Base-by-base conservation (phyloP, 768 basidiomycete genomes). In the Auriscalpium vulgare region DNA sequence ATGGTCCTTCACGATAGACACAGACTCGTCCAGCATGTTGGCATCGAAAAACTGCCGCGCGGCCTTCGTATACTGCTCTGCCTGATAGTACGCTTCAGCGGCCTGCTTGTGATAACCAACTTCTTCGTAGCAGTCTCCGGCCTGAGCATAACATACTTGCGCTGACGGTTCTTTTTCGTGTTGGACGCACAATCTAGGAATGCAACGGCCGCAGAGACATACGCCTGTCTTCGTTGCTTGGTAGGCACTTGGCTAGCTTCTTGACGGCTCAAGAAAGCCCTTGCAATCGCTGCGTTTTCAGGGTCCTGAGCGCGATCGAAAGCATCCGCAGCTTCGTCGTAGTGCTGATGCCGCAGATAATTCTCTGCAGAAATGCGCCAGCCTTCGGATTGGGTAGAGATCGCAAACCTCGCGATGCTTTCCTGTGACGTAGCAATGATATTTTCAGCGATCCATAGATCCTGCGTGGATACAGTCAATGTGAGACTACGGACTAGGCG, bases 21-120 rank as follows among this genome's bases (percentile, higher is more conserved):
- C 68, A 0, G 83, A 83, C 47, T 83, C 74, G 47, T 81, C 79
- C 50, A 85, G 84, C 37, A 63, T 64, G 1, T 75, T 77, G 0
- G 69, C 68, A 54, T 79, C 74, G n/a, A 78, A 72, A 55, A 75
- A 85, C n/a, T 72, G 67, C 54, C 70, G 68, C 1, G 78, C 78
- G 1, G 79, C 75, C 2, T 66, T 58, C 3, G 71, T 69, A 54
- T 72, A 83, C 47, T 78, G 73, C 29, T 69, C 62, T 2, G 76
- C 79, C 0, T 67, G 56, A 6, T 71, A 53, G 60, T 77, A 83
- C 6, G 66, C 70, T 7, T 71, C 53, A 0, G 79, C 83, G 2
- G 83, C 85, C 45, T 63, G 68, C 2, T 62, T 56, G 44, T 71
- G 57, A 1, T 79, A 68, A 10, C 66, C 69, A 2, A 68, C 78